Evolutionary conservation across 352 stramenopile species (phyloP).

Genomic region (Globisporangium polare): DNA sequence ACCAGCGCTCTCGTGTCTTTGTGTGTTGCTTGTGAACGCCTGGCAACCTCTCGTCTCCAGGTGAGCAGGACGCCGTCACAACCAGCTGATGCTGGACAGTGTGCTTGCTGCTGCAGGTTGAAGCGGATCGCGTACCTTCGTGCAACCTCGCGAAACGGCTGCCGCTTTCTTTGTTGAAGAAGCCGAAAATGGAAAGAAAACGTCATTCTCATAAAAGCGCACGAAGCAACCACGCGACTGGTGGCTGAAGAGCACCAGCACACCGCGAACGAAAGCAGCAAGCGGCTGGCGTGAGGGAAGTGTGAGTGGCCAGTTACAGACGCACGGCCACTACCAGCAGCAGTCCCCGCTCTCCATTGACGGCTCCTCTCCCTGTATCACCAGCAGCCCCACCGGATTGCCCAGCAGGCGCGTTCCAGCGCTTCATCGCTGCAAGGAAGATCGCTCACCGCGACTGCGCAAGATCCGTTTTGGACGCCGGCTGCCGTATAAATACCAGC

Average conservation of each 20-base stretch:
- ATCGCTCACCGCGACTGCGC: not conserved
- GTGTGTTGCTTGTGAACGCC: no score
- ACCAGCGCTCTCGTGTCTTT: no score
- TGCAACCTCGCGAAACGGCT: constrained; percentile 20
- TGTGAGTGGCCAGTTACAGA: not conserved
- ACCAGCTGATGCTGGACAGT: no score
- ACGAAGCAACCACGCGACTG: no score
- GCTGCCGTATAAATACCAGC: constrained; percentile 8
- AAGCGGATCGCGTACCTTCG: constrained; percentile 23
- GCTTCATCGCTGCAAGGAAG: not conserved
- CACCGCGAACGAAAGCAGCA: not conserved
- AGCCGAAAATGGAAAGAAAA: constrained; percentile 23
- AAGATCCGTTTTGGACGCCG: not conserved
- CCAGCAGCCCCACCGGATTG: not conserved
- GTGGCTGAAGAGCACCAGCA: no score
- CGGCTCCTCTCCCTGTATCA: not conserved
- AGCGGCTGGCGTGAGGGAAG: not conserved
- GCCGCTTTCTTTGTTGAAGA: constrained; percentile 11
- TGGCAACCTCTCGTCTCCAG: no score
- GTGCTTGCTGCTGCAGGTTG: no score
- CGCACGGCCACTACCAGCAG: not conserved
- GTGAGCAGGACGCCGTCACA: no score
- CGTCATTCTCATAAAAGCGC: not conserved
- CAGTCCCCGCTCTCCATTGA: not conserved
- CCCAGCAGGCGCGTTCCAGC: not conserved